These are phyloP conservation scores for Backusella luteola DNA, from an alignment of 192 early-diverging fungal genomes.

Conservation along the genomic window DNA sequence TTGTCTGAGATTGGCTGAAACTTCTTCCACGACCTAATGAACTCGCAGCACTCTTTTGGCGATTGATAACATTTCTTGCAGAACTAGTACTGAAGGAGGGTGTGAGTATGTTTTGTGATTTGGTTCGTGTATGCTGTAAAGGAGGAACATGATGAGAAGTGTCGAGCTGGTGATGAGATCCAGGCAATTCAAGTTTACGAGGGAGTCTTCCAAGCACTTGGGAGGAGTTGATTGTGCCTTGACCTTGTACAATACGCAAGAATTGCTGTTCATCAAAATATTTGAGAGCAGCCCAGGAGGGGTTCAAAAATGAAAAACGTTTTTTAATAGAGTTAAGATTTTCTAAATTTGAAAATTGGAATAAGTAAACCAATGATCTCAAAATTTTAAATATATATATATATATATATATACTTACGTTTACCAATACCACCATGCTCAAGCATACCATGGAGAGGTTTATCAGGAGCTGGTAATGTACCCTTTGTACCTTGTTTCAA, in stretches of 20 bases:
- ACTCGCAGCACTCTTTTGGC: neutral
- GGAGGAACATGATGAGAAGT: neutral
- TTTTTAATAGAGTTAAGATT: constrained; percentile 29
- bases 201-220: constrained; percentile 28
- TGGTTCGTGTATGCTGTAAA: neutral
- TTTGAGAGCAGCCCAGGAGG: constrained; percentile 40
- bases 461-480: constrained; percentile 30
- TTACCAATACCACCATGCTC: constrained; percentile 37
- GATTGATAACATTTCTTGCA: neutral
- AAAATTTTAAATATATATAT: neutral
- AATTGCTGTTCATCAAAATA: constrained; percentile 41
- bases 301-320: constrained; percentile 34
- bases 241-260: constrained; percentile 30
- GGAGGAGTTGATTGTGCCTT: constrained; percentile 10
- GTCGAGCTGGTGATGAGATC: neutral
- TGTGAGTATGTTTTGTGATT: constrained; percentile 1
- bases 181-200: constrained; percentile 9
- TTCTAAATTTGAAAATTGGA: constrained; percentile 19
- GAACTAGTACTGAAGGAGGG: neutral
- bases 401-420: constrained; percentile 26
- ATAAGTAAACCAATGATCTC: neutral
- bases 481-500: constrained; percentile 36
- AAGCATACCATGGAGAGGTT: constrained; percentile 34
- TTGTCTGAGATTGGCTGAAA: neutral
- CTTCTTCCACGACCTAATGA: neutral